Evolutionary conservation across 2,329 filamentous ascomycete species (phyloP).

Genomic region (Ascosphaera apis): DNA sequence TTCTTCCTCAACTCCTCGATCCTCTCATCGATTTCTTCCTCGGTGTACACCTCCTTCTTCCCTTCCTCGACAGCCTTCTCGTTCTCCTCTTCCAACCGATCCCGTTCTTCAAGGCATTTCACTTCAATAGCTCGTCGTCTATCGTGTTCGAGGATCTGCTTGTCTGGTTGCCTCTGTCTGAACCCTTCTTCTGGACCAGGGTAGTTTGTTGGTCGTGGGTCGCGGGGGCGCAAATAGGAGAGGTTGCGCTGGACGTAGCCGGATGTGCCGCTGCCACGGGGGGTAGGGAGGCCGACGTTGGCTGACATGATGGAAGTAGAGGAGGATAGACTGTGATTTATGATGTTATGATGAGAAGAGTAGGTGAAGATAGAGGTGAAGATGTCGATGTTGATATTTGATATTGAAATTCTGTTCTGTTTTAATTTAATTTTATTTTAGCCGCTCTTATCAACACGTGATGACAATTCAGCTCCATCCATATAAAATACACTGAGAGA

Average conservation of each 20-base stretch:
- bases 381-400: too few relatives aligned
- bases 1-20: conserved; percentile 44
- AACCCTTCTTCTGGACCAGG: conserved; percentile 25
- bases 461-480: too few relatives aligned
- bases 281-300: conserved; percentile 88
- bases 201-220: conserved; percentile 44
- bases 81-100: conserved; percentile 69
- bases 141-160: conserved; percentile 85
- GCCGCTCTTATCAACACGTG: too few relatives aligned
- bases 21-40: conserved; percentile 71
- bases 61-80: conserved; percentile 54
- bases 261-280: conserved; percentile 83
- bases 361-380: too few relatives aligned
- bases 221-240: conserved; percentile 66
- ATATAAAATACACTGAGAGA: too few relatives aligned
- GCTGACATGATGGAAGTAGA: conserved; percentile 46
- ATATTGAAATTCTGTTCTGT: too few relatives aligned
- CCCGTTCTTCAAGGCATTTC: conserved; percentile 73
- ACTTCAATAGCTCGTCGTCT: conserved; percentile 78
- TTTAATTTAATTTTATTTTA: too few relatives aligned
- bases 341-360: too few relatives aligned
- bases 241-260: conserved; percentile 95
- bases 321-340: too few relatives aligned
- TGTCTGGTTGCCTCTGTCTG: conserved; percentile 68
- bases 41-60: conserved; percentile 35